phyloP scores from a whole-genome alignment of 2,329 filamentous ascomycete genomes.

The Aschersonia sp. region DNA sequence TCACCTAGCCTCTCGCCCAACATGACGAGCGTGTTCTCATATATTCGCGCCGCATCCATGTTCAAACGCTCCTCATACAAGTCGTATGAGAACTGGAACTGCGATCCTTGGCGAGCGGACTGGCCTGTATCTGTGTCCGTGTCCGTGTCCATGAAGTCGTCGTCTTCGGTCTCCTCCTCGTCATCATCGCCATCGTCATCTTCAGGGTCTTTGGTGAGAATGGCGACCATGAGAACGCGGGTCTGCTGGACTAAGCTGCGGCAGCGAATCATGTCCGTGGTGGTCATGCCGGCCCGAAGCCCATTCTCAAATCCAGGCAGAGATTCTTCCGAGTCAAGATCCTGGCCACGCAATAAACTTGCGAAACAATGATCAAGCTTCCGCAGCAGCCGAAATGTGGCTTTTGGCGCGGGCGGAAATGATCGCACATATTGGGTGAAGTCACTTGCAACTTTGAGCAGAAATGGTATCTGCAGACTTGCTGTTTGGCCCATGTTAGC shows the following conservation, averaged over 20 bases:
- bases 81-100: slow-evolving; percentile 13
- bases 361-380: slow-evolving; percentile 80
- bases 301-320: slow-evolving; percentile 58
- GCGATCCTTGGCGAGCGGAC: no score
- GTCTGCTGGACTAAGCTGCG: slow-evolving; percentile 69
- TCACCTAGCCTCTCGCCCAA: slow-evolving; percentile 53
- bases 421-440: slow-evolving; percentile 57
- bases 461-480: slow-evolving; percentile 66
- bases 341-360: slow-evolving; percentile 53
- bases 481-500: slow-evolving; percentile 29
- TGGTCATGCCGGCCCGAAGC: slow-evolving; percentile 50
- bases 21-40: slow-evolving; percentile 64
- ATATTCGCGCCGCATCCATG: slow-evolving; percentile 62
- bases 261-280: slow-evolving; percentile 76
- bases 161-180: slow-evolving; percentile 19
- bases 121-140: no score
- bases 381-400: slow-evolving; percentile 54
- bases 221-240: slow-evolving; percentile 54
- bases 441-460: slow-evolving; percentile 64
- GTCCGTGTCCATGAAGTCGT: slow-evolving; percentile 5
- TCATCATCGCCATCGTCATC: slow-evolving; percentile 22
- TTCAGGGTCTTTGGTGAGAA: slow-evolving; percentile 37
- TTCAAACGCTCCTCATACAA: slow-evolving; percentile 37
- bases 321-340: slow-evolving; percentile 47
- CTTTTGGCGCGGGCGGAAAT: slow-evolving; percentile 47